phyloP scores from a whole-genome alignment of 2,329 filamentous ascomycete species.

The Aspergillus aculeatus region DNA sequence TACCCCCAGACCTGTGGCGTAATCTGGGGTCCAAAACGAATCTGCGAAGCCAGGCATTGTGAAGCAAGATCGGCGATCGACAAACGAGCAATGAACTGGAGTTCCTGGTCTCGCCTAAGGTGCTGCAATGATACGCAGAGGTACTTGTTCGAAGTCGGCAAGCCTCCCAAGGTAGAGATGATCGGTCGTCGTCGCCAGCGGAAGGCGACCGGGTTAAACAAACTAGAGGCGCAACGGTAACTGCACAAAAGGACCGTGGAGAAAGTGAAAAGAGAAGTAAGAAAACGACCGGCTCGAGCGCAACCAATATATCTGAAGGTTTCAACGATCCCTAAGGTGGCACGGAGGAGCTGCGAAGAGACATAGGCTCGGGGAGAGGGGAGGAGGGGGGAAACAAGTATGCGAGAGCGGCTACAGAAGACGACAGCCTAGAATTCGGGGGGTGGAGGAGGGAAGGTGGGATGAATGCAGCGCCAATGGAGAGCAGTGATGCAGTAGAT shows the following conservation, averaged over 20 bases:
- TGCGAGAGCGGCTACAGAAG: constrained; percentile 19
- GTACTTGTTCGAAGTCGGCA: background rate
- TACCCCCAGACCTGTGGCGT: constrained; percentile 91
- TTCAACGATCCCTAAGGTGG: constrained; percentile 12
- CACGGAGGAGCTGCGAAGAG: constrained; percentile 13
- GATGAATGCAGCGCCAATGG: background rate
- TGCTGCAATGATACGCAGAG: background rate
- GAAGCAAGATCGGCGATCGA: constrained; percentile 8
- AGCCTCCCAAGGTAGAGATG: background rate
- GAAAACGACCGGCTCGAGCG: constrained; percentile 12
- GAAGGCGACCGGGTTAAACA: background rate
- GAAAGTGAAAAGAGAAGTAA: background rate
- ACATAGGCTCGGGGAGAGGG: constrained; percentile 10
- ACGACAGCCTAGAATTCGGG: background rate
- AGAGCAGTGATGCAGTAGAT: background rate
- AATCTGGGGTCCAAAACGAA: constrained; percentile 98
- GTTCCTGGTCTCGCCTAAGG: background rate
- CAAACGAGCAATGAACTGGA: background rate
- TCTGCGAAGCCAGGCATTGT: constrained; percentile 87
- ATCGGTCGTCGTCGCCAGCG: background rate
- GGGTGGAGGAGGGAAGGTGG: constrained; percentile 4
- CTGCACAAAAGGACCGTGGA: background rate
- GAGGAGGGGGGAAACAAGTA: constrained; percentile 5
- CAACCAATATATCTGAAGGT: constrained; percentile 7
- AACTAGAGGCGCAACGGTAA: background rate